A percentile compares a stretch with the other conserved stretches of the same genome.
phyloP scores from a whole-genome alignment of 768 basidiomycete species.

The Kwoniella dendrophila region DNA sequence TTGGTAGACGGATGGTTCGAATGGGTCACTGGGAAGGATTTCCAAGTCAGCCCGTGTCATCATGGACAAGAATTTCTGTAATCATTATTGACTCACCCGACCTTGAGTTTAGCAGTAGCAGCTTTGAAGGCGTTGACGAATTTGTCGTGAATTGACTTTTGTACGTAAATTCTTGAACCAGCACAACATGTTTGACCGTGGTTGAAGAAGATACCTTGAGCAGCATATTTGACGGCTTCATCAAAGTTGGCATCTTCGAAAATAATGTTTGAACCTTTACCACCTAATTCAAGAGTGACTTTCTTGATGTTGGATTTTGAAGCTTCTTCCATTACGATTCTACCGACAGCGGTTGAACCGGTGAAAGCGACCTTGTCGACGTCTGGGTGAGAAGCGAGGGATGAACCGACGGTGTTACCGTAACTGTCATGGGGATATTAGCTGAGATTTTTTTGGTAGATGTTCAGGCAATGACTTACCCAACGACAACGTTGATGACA shows the following conservation, averaged over 20 bases:
- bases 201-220: conserved; percentile 66
- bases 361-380: conserved; percentile 56
- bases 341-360: conserved; percentile 62
- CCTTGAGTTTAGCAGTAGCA: conserved; percentile 69
- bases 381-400: conserved; percentile 41
- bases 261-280: conserved; percentile 59
- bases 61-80: not conserved
- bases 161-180: conserved; percentile 52
- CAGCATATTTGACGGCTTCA: conserved; percentile 57
- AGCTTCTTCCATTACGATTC: conserved; percentile 79
- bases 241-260: conserved; percentile 53
- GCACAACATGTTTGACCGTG: conserved; percentile 51
- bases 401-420: conserved; percentile 50
- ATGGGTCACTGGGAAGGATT: conserved; percentile 62
- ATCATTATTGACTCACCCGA: conserved; percentile 59
- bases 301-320: conserved; percentile 76
- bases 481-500: conserved; percentile 48
- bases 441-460: not conserved
- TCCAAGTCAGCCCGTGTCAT: not conserved
- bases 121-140: conserved; percentile 51
- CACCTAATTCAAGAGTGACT: conserved; percentile 89
- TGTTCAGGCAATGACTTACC: conserved; percentile 6
- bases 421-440: conserved; percentile 23
- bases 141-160: conserved; percentile 50
- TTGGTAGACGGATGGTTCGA: conserved; percentile 71